phyloP scores from a whole-genome alignment of 2,329 filamentous ascomycete species.

The Cyclaneusma minus region DNA sequence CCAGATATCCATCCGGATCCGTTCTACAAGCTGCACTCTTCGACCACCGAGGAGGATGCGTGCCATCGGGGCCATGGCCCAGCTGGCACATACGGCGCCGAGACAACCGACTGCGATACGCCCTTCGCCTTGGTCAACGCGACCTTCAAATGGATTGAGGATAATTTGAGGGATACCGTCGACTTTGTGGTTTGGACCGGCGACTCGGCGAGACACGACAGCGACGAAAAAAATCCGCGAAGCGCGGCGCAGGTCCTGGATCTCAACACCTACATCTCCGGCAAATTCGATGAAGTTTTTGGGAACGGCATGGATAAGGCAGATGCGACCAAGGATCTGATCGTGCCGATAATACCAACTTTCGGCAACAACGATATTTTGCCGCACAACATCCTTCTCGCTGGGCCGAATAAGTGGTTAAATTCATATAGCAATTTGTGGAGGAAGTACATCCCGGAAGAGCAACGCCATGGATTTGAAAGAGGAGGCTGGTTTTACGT shows the following conservation, averaged over 20 bases:
- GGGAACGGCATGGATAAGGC: constrained; percentile 33
- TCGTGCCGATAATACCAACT: constrained; percentile 72
- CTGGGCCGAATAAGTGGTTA: constrained; percentile 80
- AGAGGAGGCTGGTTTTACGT: constrained; percentile 90
- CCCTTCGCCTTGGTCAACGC: constrained; percentile 69
- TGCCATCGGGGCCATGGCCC: constrained; percentile 69
- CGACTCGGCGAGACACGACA: constrained; percentile 80
- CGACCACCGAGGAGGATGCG: constrained; percentile 48
- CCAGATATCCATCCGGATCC: constrained; percentile 84
- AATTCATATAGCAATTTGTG: constrained; percentile 64
- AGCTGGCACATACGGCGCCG: constrained; percentile 70
- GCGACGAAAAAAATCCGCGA: constrained; percentile 66
- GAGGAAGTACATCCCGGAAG: constrained; percentile 78
- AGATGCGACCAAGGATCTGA: constrained; percentile 39
- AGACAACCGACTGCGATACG: constrained; percentile 78
- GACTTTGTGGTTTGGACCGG: constrained; percentile 93
- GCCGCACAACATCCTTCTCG: constrained; percentile 83
- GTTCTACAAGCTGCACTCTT: constrained; percentile 68
- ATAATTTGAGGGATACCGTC: constrained; percentile 60
- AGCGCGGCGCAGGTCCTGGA: constrained; percentile 59
- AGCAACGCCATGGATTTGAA: constrained; percentile 78
- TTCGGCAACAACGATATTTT: constrained; percentile 97
- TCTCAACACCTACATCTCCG: constrained; percentile 60
- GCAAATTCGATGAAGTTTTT: constrained; percentile 66
- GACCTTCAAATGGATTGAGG: constrained; percentile 77